Percentiles rank a stretch among this genome's conserved stretches.
Conservation (phyloP, 2,329 filamentous ascomycete species). For the Endoconidiophora polonica region DNA sequence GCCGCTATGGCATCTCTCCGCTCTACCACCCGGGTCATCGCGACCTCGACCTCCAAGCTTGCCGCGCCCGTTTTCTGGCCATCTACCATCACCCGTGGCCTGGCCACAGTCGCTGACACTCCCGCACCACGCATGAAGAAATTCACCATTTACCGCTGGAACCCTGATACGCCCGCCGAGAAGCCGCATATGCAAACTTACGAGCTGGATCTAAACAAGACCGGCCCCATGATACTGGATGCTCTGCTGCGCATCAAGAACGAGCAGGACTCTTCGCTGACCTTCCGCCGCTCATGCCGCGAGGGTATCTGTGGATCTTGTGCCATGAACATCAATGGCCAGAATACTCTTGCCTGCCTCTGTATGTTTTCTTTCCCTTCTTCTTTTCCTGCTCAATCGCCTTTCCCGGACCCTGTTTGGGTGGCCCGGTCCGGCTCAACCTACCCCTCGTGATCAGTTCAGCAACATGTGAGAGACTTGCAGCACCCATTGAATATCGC, state of each 20-base stretch:
- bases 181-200: constrained; percentile 96
- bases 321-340: constrained; percentile 99
- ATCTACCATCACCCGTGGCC: constrained; percentile 31
- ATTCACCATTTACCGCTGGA: constrained; percentile 98
- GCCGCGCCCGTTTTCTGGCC: constrained; percentile 25
- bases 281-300: constrained; percentile 87
- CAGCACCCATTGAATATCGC: constrained; percentile 1
- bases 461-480: constrained; percentile 4
- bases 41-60: constrained; percentile 26
- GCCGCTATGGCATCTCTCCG: constrained; percentile 44
- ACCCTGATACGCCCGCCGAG: constrained; percentile 75
- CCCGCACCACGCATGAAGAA: constrained; percentile 62
- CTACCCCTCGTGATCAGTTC: constrained; percentile 4
- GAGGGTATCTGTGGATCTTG: constrained; percentile 98
- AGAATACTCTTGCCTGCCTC: constrained; percentile 92
- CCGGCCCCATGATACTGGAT: constrained; percentile 94
- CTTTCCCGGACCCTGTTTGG: background rate
- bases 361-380: constrained; percentile 44
- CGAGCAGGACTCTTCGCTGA: constrained; percentile 89
- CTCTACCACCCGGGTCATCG: constrained; percentile 37
- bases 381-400: background rate
- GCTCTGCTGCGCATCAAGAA: constrained; percentile 98
- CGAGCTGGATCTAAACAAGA: constrained; percentile 94
- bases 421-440: constrained; percentile 2
- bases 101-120: constrained; percentile 41